A percentile compares a stretch with the other conserved stretches of the same genome.
Conservation (phyloP, 768 basidiomycete genomes). For the Plicaturopsis crispa region DNA sequence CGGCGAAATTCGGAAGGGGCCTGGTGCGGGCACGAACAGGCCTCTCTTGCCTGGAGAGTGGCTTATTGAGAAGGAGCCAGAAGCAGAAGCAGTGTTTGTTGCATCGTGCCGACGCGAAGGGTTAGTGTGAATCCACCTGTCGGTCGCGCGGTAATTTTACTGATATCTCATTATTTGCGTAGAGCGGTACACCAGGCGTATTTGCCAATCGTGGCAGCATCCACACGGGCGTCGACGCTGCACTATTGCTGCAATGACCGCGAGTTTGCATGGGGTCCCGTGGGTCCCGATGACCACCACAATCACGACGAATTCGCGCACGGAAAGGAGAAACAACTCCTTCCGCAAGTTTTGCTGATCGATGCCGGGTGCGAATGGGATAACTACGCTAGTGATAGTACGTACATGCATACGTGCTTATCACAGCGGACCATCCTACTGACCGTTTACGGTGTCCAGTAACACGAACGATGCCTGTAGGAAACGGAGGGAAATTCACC, state of each 20-base stretch:
- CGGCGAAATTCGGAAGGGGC: constrained; percentile 38
- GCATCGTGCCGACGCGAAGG: constrained; percentile 85
- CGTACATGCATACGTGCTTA: no score
- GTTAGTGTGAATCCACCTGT: constrained; percentile 32
- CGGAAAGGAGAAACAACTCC: constrained; percentile 29
- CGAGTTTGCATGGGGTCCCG: constrained; percentile 80
- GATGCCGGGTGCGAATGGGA: constrained; percentile 93
- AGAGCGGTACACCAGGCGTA: constrained; percentile 88
- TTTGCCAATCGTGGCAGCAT: constrained; percentile 86
- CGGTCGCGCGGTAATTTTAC: not conserved
- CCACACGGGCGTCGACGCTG: constrained; percentile 79
- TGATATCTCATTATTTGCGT: constrained; percentile 1
- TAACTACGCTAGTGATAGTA: constrained; percentile 45
- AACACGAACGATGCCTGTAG: constrained; percentile 88
- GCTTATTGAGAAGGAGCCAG: constrained; percentile 87
- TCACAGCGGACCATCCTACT: no score
- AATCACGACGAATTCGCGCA: constrained; percentile 43
- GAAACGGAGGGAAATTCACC: constrained; percentile 88
- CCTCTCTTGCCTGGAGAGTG: constrained; percentile 72
- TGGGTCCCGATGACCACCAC: constrained; percentile 43
- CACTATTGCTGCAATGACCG: constrained; percentile 95
- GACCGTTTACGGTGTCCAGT: no score
- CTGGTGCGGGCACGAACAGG: constrained; percentile 29
- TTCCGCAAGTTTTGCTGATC: constrained; percentile 76
- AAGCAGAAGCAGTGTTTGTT: constrained; percentile 91